Base-by-base conservation (phyloP, 1,284 basidiomycete species). In the Thecaphora thlaspeos region DNA sequence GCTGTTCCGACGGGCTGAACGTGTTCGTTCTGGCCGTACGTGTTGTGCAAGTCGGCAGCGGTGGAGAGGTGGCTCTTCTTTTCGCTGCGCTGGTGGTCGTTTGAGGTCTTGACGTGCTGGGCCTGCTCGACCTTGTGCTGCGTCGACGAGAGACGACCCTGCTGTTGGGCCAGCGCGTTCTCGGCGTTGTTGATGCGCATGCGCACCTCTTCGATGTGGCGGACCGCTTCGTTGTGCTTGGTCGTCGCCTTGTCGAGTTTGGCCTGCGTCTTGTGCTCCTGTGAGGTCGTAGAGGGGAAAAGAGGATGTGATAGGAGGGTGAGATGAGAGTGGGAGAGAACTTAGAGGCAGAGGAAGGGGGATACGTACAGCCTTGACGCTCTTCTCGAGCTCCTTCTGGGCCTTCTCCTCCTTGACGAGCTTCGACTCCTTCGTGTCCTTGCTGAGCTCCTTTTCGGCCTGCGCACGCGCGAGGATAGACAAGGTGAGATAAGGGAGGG, bases 261-360 rank as follows among this genome's bases (percentile, higher is more conserved):
- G 11, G 57, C 57, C 7, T 51, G 48, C 10, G 59, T 23, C 39
- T 65, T 61, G 57, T 61, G 61, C 43, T 65, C 61, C 42, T 60
- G 11, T 11, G 26, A 5, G 26, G 26, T 11, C 7, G 26, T 28
- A 11, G n/a, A n/a, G n/a, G n/a, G n/a, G n/a, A n/a, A n/a, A n/a
- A n/a, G n/a, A n/a, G n/a, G n/a, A n/a, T n/a, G n/a, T n/a, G n/a
- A n/a, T n/a, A n/a, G n/a, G n/a, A n/a, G n/a, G n/a, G n/a, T n/a
- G n/a, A n/a, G n/a, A n/a, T n/a, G n/a, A n/a, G n/a, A n/a, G n/a
- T n/a, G n/a, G n/a, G n/a, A n/a, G n/a, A n/a, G n/a, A n/a, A n/a
- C n/a, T n/a, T n/a, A n/a, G n/a, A n/a, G n/a, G n/a, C n/a, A n/a
- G n/a, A n/a, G n/a, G n/a, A n/a, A 28, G 26, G 26, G 5, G 26